phyloP scores from a whole-genome alignment of 2,329 filamentous ascomycete species.

The Diaporthe ampelina region DNA sequence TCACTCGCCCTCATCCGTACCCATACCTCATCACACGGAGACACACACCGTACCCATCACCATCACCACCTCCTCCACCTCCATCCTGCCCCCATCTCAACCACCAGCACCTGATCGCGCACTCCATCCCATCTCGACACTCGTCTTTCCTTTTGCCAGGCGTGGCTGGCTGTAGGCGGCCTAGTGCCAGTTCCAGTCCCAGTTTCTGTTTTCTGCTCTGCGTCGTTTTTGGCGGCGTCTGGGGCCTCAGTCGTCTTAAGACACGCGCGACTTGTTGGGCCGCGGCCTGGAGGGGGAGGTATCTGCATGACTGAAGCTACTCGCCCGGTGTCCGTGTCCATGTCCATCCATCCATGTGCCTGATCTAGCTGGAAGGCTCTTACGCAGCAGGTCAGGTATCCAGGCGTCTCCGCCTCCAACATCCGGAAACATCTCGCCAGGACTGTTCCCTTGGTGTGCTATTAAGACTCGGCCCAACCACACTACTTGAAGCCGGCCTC shows the following conservation, averaged over 20 bases:
- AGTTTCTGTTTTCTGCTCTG: not conserved
- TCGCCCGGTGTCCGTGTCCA: constrained; percentile 33
- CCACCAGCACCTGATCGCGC: constrained; percentile 26
- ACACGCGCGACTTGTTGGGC: constrained; percentile 36
- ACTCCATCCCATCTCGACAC: constrained; percentile 34
- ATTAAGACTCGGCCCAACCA: constrained; percentile 41
- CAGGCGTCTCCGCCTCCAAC: constrained; percentile 38
- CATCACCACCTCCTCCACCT: constrained; percentile 11
- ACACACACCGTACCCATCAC: not conserved
- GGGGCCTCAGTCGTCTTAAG: constrained; percentile 31
- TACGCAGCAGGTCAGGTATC: constrained; percentile 39
- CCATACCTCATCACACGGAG: constrained; percentile 10
- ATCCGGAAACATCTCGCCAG: constrained; percentile 35
- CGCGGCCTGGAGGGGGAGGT: constrained; percentile 31
- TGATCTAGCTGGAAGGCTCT: constrained; percentile 38
- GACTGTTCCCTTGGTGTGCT: constrained; percentile 36
- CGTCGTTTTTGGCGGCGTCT: constrained; percentile 2
- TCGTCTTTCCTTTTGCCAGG: constrained; percentile 25
- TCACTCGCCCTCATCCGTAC: constrained; percentile 9
- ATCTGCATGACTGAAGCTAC: constrained; percentile 38
- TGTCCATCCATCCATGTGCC: constrained; percentile 38
- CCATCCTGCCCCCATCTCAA: constrained; percentile 10
- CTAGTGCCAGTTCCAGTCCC: constrained; percentile 27
- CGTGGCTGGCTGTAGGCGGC: constrained; percentile 26
- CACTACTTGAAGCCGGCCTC: constrained; percentile 42